A percentile compares a stretch with the other conserved stretches of the same genome.
Evolutionary conservation across 257 asterid species (phyloP).

Genomic region (Ocimum tenuiflorum): DNA sequence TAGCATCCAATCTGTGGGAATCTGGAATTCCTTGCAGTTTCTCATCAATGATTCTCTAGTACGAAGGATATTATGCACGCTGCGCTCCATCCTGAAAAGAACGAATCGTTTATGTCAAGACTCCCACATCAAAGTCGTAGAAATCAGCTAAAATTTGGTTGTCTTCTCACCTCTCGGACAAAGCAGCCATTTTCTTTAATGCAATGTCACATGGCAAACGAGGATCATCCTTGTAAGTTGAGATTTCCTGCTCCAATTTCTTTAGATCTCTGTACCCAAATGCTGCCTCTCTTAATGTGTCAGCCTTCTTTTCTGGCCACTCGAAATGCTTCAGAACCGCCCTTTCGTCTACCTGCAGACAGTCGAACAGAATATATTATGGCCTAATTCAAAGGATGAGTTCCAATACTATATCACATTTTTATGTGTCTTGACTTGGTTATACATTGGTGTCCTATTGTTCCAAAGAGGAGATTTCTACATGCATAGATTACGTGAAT

Average conservation of each 20-base stretch:
- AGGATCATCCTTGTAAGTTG: constrained; percentile 53
- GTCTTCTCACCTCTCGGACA: constrained; percentile 63
- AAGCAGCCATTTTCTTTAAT: constrained; percentile 63
- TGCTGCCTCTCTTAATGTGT: constrained; percentile 80
- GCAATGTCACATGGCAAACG: constrained; percentile 63
- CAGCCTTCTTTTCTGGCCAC: constrained; percentile 96
- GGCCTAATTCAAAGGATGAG: too few relatives aligned
- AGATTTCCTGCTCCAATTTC: constrained; percentile 66
- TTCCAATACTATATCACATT: too few relatives aligned
- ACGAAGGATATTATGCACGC: constrained; percentile 58
- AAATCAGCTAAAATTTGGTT: too few relatives aligned
- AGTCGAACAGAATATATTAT: constrained; percentile 6
- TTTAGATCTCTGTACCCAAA: constrained; percentile 75
- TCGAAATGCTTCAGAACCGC: constrained; percentile 92
- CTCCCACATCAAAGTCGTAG: not conserved
- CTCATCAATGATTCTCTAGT: constrained; percentile 65
- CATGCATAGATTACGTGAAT: not conserved
- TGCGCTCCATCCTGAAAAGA: constrained; percentile 66
- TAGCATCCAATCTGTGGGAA: constrained; percentile 84
- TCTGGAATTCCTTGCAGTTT: constrained; percentile 66
- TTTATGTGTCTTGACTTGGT: not conserved
- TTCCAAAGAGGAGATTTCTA: not conserved
- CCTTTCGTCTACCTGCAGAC: constrained; percentile 75
- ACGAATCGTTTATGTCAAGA: not conserved
- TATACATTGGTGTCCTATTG: not conserved